Evolutionary conservation across 805 yeast species (phyloP), one percentile per base, ranked within the genome.

Genomic region (Saccharomycopsis synnaedendra): DNA sequence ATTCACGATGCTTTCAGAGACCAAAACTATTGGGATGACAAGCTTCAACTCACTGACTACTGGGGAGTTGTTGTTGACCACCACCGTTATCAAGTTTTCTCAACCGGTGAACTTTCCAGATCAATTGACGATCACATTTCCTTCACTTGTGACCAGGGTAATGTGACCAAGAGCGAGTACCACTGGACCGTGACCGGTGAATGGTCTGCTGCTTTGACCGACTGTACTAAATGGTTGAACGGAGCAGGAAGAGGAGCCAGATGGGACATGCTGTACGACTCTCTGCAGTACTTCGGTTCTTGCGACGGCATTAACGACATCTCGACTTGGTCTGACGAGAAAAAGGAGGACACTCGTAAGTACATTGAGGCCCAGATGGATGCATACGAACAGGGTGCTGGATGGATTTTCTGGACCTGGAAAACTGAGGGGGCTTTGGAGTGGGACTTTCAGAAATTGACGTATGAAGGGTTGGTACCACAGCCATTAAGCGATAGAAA

Each of bases 71-170:
- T 85, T 32, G 69, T 88, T 44, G 96, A 89, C 62, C 95, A 86
- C 66, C 96, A 89, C 65, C 86, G 82, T 62, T 89, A 89, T 65
- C 94, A 88, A 67, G 90, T 87, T 27, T 89, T 90, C 63, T 70
- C 80, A 10, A 71, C 70, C 38, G 77, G 68, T 30, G 85, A 85
- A 64, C 71, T 87, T 48, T 57, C 66, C 44, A 71, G 78, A 58
- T 47, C 66, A 45, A 69, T 84, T 45, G 85, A 79, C 55, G 75
- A 78, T 42, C 93, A 83, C 57, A 57, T 90, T 44, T 54, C 64
- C 34, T 58, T 66, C 39, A 78, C 81, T 3, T 76, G 82, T 60
- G 60, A 63, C 28, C 74, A 77, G 67, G 80, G 76, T 43, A 49
- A 63, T 49, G 60, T 65, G 44, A 65, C 72, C 38, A 49, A 59